Conservation (phyloP, 176 grass and related monocot genomes). For the Echinochloa phyllopogon region DNA sequence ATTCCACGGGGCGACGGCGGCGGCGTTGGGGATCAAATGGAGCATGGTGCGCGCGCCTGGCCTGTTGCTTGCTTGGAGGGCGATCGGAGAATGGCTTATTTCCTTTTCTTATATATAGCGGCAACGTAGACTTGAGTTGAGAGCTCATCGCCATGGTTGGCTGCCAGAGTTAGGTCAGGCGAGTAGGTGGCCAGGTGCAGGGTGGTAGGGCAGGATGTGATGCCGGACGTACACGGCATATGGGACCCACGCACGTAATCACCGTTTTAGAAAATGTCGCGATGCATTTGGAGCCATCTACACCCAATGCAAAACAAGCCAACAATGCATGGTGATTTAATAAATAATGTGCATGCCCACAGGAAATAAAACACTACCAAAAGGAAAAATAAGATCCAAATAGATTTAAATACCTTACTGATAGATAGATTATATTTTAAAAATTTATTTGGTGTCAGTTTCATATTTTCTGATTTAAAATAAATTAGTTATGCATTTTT, state of each 20-base stretch:
- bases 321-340: neutral
- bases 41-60: neutral
- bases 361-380: too few species aligned
- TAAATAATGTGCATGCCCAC: too few species aligned
- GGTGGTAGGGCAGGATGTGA: slow-evolving; percentile 18
- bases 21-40: slow-evolving; percentile 2
- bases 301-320: neutral
- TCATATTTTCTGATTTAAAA: too few species aligned
- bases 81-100: neutral
- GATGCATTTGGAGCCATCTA: neutral
- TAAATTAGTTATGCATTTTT: too few species aligned
- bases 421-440: too few species aligned
- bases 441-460: too few species aligned
- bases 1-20: neutral
- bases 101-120: slow-evolving; percentile 23
- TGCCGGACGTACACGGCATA: slow-evolving; percentile 11
- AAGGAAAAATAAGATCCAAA: too few species aligned
- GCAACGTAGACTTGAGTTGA: neutral
- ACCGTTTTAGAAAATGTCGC: neutral
- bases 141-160: neutral
- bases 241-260: neutral
- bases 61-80: neutral
- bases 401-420: too few species aligned
- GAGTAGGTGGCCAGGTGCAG: slow-evolving; percentile 31
- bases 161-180: neutral